A percentile compares a stretch with the other conserved stretches of the same genome.
phyloP scores from a whole-genome alignment of 257 asterid species.

The Solanum appendiculatum region DNA sequence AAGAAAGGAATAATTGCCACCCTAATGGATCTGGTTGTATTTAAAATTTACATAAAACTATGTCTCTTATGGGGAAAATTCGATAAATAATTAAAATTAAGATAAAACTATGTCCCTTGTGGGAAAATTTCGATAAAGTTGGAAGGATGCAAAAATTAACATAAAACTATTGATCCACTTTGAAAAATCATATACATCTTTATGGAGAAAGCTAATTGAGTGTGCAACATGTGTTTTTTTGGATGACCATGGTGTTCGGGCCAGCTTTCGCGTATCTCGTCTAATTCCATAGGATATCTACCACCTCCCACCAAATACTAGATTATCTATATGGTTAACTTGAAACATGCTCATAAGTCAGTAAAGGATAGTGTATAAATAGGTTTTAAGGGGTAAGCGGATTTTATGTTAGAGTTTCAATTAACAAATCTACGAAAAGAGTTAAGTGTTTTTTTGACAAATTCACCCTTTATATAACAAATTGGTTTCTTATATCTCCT shows the following conservation, averaged over 20 bases:
- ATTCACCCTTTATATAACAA: not conserved
- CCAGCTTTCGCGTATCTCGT: not conserved
- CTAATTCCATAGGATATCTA: not conserved
- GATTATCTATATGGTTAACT: not conserved
- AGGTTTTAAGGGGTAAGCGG: not conserved
- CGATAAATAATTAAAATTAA: too few relatives aligned
- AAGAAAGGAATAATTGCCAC: not conserved
- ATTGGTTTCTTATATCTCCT: too few relatives aligned
- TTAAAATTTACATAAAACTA: not conserved
- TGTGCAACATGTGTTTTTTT: not conserved
- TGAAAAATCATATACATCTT: not conserved
- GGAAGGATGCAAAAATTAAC: not conserved
- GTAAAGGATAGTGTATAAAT: too few relatives aligned
- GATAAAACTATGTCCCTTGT: not conserved
- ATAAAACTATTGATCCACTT: not conserved
- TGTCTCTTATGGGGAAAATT: not conserved
- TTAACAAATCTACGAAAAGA: not conserved
- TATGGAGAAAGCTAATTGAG: not conserved
- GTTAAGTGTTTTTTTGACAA: not conserved
- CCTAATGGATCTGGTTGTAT: not conserved
- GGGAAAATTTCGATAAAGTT: not conserved
- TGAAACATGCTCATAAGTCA: not conserved
- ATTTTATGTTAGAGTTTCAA: not conserved
- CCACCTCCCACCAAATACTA: not conserved
- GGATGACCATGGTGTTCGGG: not conserved